A percentile compares a stretch with the other conserved stretches of the same genome.
Conservation (phyloP, 768 basidiomycete species). For the Suillus subalutaceus region DNA sequence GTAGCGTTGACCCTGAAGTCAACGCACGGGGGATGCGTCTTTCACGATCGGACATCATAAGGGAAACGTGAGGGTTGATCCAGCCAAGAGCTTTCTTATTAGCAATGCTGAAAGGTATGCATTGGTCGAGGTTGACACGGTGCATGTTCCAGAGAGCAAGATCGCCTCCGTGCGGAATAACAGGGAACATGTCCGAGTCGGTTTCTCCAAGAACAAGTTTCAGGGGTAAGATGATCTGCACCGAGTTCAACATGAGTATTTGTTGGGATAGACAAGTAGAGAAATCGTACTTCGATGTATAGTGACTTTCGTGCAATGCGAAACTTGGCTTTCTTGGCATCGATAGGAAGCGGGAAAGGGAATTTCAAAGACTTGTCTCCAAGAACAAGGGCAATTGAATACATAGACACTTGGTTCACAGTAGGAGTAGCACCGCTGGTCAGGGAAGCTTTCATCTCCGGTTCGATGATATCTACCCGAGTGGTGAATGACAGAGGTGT, state of each 20-base stretch:
- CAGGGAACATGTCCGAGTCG: constrained; percentile 30
- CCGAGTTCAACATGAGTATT: background rate
- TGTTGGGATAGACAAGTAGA: no score
- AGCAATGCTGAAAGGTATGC: constrained; percentile 34
- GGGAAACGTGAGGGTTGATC: constrained; percentile 35
- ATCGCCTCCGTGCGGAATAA: constrained; percentile 18
- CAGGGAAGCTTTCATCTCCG: constrained; percentile 21
- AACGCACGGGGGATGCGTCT: constrained; percentile 18
- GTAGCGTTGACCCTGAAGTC: constrained; percentile 19
- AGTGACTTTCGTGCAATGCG: constrained; percentile 58
- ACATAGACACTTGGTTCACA: constrained; percentile 15
- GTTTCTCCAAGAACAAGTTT: constrained; percentile 19
- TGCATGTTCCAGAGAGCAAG: constrained; percentile 41
- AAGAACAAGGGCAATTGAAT: constrained; percentile 15
- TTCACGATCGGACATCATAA: constrained; percentile 38
- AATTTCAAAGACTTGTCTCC: constrained; percentile 30
- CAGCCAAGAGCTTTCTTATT: constrained; percentile 25
- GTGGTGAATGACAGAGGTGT: constrained; percentile 23
- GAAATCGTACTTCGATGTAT: constrained; percentile 42
- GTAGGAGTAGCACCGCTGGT: constrained; percentile 21
- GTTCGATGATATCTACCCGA: constrained; percentile 27
- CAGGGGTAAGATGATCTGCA: constrained; percentile 26
- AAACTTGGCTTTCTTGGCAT: constrained; percentile 37
- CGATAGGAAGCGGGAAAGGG: constrained; percentile 48
- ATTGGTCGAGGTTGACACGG: constrained; percentile 37